These are phyloP conservation scores for Epichloe sylvatica DNA, from an alignment of 2,329 filamentous ascomycete species.

Conservation along the genomic window DNA sequence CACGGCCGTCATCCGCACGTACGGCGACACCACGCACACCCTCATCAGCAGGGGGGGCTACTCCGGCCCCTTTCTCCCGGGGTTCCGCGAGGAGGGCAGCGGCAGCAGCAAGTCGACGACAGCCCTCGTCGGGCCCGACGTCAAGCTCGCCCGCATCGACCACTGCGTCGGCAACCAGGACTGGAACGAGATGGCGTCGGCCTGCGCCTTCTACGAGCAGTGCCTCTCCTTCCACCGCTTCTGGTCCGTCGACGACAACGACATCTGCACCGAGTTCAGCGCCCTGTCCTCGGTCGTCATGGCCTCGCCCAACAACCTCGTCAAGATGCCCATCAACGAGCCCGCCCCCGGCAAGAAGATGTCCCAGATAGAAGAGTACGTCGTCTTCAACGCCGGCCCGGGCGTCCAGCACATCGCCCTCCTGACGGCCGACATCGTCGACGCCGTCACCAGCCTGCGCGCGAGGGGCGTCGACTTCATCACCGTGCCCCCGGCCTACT, in stretches of 20 bases:
- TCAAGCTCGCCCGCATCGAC: slow-evolving; percentile 66
- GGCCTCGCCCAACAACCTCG: slow-evolving; percentile 67
- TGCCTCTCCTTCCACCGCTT: slow-evolving; percentile 89
- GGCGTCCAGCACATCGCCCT: slow-evolving; percentile 92
- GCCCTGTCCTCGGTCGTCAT: slow-evolving; percentile 84
- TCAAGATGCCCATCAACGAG: slow-evolving; percentile 99
- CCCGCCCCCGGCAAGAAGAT: slow-evolving; percentile 81
- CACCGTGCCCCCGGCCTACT: slow-evolving; percentile 77
- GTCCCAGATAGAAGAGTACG: slow-evolving; percentile 87
- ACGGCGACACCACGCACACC: slow-evolving; percentile 91
- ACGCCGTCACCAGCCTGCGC: slow-evolving; percentile 61
- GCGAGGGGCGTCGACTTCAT: slow-evolving; percentile 91
- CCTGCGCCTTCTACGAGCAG: slow-evolving; percentile 65
- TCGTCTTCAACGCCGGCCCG: slow-evolving; percentile 77
- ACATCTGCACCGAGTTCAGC: slow-evolving; percentile 86
- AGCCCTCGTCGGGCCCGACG: slow-evolving; percentile 41
- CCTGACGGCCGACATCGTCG: slow-evolving; percentile 65
- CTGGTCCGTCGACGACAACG: slow-evolving; percentile 89
- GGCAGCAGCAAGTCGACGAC: slow-evolving; percentile 15
- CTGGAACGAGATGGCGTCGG: slow-evolving; percentile 71
- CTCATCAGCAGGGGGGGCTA: slow-evolving; percentile 65
- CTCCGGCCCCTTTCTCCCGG: slow-evolving; percentile 66
- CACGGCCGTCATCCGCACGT: slow-evolving; percentile 73
- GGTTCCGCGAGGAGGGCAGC: slow-evolving; percentile 44
- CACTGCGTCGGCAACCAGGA: slow-evolving; percentile 97